A percentile compares a stretch with the other conserved stretches of the same genome.
phyloP scores from a whole-genome alignment of 2,329 filamentous ascomycete species.

The Pestalotiopsis sp. region DNA sequence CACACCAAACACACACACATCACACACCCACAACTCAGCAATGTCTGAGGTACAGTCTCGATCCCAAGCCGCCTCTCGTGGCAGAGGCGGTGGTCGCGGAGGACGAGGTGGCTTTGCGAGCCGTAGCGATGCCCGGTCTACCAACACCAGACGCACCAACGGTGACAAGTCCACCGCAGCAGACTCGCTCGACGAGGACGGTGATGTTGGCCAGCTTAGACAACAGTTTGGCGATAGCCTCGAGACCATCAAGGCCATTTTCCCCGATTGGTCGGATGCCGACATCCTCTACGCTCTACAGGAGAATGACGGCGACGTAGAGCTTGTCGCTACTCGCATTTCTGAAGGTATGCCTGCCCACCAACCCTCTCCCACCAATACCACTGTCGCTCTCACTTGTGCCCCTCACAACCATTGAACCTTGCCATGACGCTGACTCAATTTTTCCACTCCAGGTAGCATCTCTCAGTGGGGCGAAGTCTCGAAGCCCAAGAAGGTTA shows the following conservation, averaged over 20 bases:
- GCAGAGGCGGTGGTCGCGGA: slow-evolving; percentile 87
- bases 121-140: slow-evolving; percentile 68
- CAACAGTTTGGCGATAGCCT: slow-evolving; percentile 57
- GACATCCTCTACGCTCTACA: slow-evolving; percentile 91
- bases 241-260: slow-evolving; percentile 84
- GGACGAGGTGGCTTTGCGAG: slow-evolving; percentile 75
- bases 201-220: slow-evolving; percentile 42
- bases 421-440: slow-evolving; percentile 26
- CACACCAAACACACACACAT: slow-evolving; percentile 27
- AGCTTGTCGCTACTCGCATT: slow-evolving; percentile 75
- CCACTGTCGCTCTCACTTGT: slow-evolving; percentile 6
- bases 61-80: slow-evolving; percentile 74
- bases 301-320: slow-evolving; percentile 81
- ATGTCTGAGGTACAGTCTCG: slow-evolving; percentile 97
- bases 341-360: slow-evolving; percentile 63
- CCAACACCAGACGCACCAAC: slow-evolving; percentile 59
- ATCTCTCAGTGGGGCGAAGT: slow-evolving; percentile 86
- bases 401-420: background rate
- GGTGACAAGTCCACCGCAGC: slow-evolving; percentile 66
- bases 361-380: slow-evolving; percentile 12
- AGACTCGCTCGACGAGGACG: slow-evolving; percentile 74
- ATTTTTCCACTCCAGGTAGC: slow-evolving; percentile 55
- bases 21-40: slow-evolving; percentile 44
- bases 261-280: slow-evolving; percentile 92
- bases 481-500: slow-evolving; percentile 76